Evolutionary conservation across 495 filamentous ascomycete genomes (phyloP).

Genomic region (Podospora sp.): DNA sequence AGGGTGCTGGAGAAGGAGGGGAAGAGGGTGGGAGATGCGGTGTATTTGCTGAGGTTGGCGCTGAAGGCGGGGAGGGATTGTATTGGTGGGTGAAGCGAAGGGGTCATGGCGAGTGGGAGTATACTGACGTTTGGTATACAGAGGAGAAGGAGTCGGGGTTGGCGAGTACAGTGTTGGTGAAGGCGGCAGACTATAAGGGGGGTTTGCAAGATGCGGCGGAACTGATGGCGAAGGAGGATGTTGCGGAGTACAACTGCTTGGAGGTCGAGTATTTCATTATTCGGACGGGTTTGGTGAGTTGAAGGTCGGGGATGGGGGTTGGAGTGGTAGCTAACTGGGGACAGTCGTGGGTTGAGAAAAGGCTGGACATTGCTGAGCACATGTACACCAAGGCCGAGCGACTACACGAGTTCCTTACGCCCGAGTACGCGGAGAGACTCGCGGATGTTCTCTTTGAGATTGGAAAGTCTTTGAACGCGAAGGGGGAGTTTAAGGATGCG

Average conservation of each 20-base stretch:
- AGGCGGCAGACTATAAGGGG: constrained; percentile 65
- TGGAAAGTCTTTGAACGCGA: constrained; percentile 60
- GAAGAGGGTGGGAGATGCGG: constrained; percentile 38
- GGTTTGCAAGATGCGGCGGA: constrained; percentile 47
- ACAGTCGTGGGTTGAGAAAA: constrained; percentile 71
- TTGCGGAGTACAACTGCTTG: constrained; percentile 42
- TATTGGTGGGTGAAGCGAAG: constrained; percentile 53
- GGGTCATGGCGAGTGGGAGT: neutral
- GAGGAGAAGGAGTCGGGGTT: constrained; percentile 58
- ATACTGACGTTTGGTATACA: constrained; percentile 24
- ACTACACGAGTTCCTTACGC: constrained; percentile 46
- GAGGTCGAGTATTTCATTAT: constrained; percentile 70
- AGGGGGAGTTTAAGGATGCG: constrained; percentile 56
- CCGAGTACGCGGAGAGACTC: constrained; percentile 61
- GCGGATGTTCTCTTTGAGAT: constrained; percentile 74
- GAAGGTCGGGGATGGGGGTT: neutral
- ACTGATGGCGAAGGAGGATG: constrained; percentile 35
- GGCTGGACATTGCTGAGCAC: constrained; percentile 75
- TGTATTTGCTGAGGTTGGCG: constrained; percentile 65
- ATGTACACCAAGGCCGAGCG: constrained; percentile 64
- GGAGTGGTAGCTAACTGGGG: constrained; percentile 16
- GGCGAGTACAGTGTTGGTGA: constrained; percentile 61
- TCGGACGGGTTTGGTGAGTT: constrained; percentile 65
- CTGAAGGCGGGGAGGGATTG: constrained; percentile 68
- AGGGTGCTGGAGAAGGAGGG: constrained; percentile 24